phyloP scores from a whole-genome alignment of 1,139 yeast species.

The Sugiyamaella paludigena region DNA sequence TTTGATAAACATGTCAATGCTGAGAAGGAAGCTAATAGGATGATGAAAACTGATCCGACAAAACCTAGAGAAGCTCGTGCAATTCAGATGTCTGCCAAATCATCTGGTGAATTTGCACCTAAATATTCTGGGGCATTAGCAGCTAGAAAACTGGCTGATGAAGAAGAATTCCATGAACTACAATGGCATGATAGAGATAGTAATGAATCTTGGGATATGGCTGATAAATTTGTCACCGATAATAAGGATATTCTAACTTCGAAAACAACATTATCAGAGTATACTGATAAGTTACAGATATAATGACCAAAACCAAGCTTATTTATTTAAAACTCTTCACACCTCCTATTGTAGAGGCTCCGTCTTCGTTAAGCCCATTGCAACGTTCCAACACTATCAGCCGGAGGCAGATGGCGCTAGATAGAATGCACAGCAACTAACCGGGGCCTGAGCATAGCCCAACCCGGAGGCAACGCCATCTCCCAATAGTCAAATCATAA shows the following conservation, averaged over 20 bases:
- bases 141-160: constrained; percentile 72
- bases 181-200: constrained; percentile 50
- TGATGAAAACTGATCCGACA: constrained; percentile 43
- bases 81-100: constrained; percentile 74
- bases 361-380: too few species aligned
- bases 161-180: constrained; percentile 56
- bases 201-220: constrained; percentile 38
- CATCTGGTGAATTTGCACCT: constrained; percentile 57
- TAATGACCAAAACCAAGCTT: background rate
- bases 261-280: constrained; percentile 29
- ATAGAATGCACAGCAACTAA: too few species aligned
- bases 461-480: background rate
- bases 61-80: constrained; percentile 54
- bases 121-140: constrained; percentile 76
- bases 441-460: too few species aligned
- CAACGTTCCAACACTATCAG: too few species aligned
- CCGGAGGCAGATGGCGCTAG: too few species aligned
- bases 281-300: constrained; percentile 25
- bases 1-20: constrained; percentile 45
- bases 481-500: background rate
- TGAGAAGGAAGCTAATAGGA: constrained; percentile 36
- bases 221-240: constrained; percentile 34
- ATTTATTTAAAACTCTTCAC: too few species aligned
- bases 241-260: constrained; percentile 25
- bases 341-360: too few species aligned